phyloP scores from a whole-genome alignment of 768 basidiomycete species.

The Lactarius vividus region DNA sequence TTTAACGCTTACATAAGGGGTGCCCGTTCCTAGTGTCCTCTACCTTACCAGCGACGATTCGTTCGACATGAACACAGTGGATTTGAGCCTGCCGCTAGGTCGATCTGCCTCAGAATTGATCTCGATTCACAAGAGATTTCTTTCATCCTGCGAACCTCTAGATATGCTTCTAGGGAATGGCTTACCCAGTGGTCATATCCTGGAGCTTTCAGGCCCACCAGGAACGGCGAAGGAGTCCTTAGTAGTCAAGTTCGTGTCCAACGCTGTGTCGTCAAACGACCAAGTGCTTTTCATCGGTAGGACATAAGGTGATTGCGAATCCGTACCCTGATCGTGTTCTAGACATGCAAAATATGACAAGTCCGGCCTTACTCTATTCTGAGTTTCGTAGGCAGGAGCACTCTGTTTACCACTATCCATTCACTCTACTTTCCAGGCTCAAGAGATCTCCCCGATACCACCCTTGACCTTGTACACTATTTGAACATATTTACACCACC shows the following conservation, averaged over 20 bases:
- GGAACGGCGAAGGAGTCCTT: constrained; percentile 64
- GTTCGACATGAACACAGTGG: background rate
- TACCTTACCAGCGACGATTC: background rate
- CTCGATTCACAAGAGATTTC: constrained; percentile 35
- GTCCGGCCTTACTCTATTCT: constrained; percentile 36
- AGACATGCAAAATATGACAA: constrained; percentile 53
- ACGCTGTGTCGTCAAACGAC: constrained; percentile 46
- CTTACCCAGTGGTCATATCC: constrained; percentile 54
- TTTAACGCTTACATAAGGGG: too few species aligned
- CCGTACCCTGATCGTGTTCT: constrained; percentile 22
- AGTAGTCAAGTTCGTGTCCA: constrained; percentile 47
- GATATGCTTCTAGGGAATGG: constrained; percentile 65
- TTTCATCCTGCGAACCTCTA: constrained; percentile 48
- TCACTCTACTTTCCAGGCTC: constrained; percentile 23
- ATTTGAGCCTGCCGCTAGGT: constrained; percentile 34
- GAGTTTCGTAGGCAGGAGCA: constrained; percentile 27
- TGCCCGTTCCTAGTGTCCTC: too few species aligned
- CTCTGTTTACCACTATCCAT: background rate
- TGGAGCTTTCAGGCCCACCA: constrained; percentile 77
- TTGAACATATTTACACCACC: constrained; percentile 45
- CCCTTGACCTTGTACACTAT: constrained; percentile 39
- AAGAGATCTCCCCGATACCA: constrained; percentile 28
- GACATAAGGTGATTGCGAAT: constrained; percentile 18
- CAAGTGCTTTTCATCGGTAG: constrained; percentile 67
- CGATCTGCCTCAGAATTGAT: constrained; percentile 54